Evolutionary conservation across 2,329 filamentous ascomycete species (phyloP).

Genomic region (Akanthomyces muscarius): DNA sequence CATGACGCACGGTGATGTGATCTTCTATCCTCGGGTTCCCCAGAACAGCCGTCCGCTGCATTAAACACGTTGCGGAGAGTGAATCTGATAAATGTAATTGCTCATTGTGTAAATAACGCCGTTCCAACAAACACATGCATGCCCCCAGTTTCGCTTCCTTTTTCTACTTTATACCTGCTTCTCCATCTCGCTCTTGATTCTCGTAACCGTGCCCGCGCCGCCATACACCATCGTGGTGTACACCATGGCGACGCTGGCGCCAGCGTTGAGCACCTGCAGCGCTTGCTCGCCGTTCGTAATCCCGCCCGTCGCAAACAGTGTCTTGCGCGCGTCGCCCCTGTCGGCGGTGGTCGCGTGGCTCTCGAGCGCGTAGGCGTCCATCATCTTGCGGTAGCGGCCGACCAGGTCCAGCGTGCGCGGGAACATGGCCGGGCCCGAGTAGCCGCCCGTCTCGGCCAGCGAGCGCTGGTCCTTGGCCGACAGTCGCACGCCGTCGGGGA

Average conservation of each 20-base stretch:
- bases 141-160: background rate
- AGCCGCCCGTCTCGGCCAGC: slow-evolving; percentile 77
- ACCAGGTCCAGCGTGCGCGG: slow-evolving; percentile 75
- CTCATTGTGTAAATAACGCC: slow-evolving; percentile 5
- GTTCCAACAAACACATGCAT: background rate
- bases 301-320: slow-evolving; percentile 90
- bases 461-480: slow-evolving; percentile 62
- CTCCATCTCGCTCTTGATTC: slow-evolving; percentile 62
- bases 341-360: slow-evolving; percentile 29
- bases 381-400: slow-evolving; percentile 67
- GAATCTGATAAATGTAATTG: background rate
- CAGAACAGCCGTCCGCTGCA: no score
- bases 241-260: slow-evolving; percentile 85
- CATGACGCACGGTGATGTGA: no score
- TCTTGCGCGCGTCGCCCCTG: slow-evolving; percentile 54
- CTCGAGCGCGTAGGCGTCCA: slow-evolving; percentile 48
- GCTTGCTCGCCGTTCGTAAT: slow-evolving; percentile 88
- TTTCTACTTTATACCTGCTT: slow-evolving; percentile 30
- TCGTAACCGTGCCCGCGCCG: slow-evolving; percentile 59
- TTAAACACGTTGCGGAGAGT: no score
- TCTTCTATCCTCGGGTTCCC: no score
- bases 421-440: slow-evolving; percentile 88
- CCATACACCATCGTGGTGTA: slow-evolving; percentile 74
- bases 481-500: slow-evolving; percentile 64
- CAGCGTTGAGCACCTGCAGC: slow-evolving; percentile 75